Evolutionary conservation across 305 asterid genomes (phyloP), one percentile per base, ranked within the genome.

Genomic region (Rubia balearica): DNA sequence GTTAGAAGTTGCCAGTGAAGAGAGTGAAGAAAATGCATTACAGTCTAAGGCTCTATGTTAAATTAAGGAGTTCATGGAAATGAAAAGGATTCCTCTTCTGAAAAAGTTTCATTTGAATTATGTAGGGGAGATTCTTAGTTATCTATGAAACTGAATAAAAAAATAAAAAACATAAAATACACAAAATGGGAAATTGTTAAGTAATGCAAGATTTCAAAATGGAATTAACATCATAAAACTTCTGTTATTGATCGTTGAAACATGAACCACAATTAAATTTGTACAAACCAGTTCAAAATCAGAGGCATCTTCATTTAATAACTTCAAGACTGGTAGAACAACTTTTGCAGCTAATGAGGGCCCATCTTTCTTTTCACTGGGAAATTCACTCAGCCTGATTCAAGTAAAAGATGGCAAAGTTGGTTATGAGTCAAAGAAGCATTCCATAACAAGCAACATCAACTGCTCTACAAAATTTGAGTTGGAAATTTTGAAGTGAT

Each of bases 341-440:
- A 89, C 83, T 81, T 80, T 91, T 69, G 90, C 66, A 68, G 92
- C 83, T 69, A 80, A 85, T 3, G 91, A 83, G 55, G 81, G 80
- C 61, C 86, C 97, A 79, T 89, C 96, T 77, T 89, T 94, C 85
- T 85, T 94, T 33, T 85, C 86, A 84, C 71, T 86, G 59, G 88
- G 79, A 76, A 81, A 87, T 69, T 82, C 85, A 74, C 88, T 81
- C 87, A 94, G 74, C 93, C 98, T 94, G 60, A 24, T 62, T 22
- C 71, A 75, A 64, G 43, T 12, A 41, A 69, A 33, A 53, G 69
- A 73, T 69, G 45, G 69, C 74, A 21, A 73, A 55, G 21, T 70
- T 22, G 65, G 72, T 38, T 65, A 21, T 33, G 43, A 43, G 10
- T 65, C 24, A 16, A 59, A 53, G 43, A 38, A 53, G 33, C 56